Percentiles rank a stretch among this genome's conserved stretches.
These are phyloP conservation scores for Kernera saxatilis DNA, from an alignment of 345 rosid genomes.

Conservation along the genomic window DNA sequence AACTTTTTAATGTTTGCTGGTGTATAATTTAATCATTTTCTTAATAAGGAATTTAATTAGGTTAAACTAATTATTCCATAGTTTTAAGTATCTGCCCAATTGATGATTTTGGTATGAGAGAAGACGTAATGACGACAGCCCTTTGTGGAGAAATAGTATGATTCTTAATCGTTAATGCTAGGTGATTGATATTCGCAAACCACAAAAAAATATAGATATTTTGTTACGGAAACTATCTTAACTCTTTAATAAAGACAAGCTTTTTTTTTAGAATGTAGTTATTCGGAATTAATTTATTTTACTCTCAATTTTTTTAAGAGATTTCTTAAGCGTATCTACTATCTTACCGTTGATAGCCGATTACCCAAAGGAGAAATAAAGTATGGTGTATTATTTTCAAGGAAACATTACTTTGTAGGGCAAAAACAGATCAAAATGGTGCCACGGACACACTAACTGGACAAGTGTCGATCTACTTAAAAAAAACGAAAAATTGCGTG, in stretches of 20 bases:
- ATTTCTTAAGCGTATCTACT: background rate
- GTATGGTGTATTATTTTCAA: background rate
- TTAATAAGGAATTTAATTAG: background rate
- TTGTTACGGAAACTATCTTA: background rate
- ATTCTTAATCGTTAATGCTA: conserved; percentile 19
- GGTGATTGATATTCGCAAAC: conserved; percentile 6
- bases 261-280: background rate
- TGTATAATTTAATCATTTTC: conserved; percentile 1
- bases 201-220: background rate
- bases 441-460: conserved; percentile 20
- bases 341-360: conserved; percentile 17
- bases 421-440: background rate
- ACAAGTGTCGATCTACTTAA: conserved; percentile 13
- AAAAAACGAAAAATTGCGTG: no score
- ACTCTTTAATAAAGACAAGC: background rate
- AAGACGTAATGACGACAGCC: conserved; percentile 20
- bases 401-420: background rate
- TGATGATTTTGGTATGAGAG: conserved; percentile 9
- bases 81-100: conserved; percentile 9
- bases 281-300: background rate
- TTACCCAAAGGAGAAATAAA: background rate
- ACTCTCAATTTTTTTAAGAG: background rate
- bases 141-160: background rate
- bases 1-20: background rate
- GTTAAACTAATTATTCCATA: background rate